These are phyloP conservation scores for Oryza longistaminata DNA, from an alignment of 176 grass and related monocot genomes.

Conservation along the genomic window DNA sequence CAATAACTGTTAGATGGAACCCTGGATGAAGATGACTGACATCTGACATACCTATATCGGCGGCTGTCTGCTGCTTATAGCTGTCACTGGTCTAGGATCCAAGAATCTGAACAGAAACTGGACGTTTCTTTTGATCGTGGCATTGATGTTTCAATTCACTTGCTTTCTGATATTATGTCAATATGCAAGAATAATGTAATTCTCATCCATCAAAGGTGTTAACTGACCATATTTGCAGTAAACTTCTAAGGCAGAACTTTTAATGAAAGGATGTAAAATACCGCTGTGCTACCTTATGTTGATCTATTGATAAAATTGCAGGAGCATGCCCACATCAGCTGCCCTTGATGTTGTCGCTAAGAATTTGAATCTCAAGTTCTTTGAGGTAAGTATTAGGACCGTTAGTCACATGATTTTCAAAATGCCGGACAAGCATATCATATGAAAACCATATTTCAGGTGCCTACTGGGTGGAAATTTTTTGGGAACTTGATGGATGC, in stretches of 20 bases:
- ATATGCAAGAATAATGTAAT: neutral
- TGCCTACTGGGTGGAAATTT: constrained; percentile 99
- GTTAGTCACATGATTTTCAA: neutral
- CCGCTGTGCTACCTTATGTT: constrained; percentile 1
- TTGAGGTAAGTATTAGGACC: constrained; percentile 70
- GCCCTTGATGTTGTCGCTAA: constrained; percentile 98
- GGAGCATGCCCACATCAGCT: constrained; percentile 99
- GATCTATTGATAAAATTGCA: constrained; percentile 54
- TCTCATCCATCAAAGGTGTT: neutral
- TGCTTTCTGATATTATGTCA: neutral
- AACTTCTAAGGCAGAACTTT: neutral
- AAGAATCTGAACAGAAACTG: neutral
- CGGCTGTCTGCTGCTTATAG: neutral
- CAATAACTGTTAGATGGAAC: constrained; percentile 5
- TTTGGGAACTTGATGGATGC: constrained; percentile 99
- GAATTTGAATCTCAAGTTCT: constrained; percentile 93
- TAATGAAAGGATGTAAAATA: neutral
- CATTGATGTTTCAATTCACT: neutral
- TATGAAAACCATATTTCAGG: constrained; percentile 58
- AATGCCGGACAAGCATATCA: constrained; percentile 21
- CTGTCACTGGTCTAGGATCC: neutral
- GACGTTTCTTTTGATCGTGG: constrained; percentile 4
- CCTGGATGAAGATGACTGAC: neutral
- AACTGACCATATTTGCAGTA: constrained; percentile 4
- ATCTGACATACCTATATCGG: neutral